Percentiles rank a stretch among this genome's conserved stretches.
These are phyloP conservation scores for Cystobasidium sp. DNA, from an alignment of 1,284 basidiomycete genomes.

Conservation along the genomic window DNA sequence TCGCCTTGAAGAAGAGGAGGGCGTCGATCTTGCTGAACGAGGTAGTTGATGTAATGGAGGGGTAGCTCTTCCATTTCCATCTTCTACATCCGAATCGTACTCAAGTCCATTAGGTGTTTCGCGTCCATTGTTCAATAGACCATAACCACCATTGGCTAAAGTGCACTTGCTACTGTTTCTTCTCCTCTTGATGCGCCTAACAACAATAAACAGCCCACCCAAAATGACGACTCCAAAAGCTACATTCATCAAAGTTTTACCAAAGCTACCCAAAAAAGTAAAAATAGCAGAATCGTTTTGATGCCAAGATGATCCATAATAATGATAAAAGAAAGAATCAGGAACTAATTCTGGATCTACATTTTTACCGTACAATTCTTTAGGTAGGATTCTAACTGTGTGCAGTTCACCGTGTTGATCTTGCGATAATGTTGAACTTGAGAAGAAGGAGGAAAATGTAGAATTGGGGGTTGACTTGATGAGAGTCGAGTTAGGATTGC, in stretches of 20 bases:
- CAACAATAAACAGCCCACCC: slow-evolving; percentile 59
- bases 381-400: slow-evolving; percentile 86
- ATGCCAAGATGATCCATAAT: slow-evolving; percentile 92
- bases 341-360: slow-evolving; percentile 80
- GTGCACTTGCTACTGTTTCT: not conserved
- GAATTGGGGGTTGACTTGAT: not conserved
- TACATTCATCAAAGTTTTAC: slow-evolving; percentile 81
- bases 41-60: not conserved
- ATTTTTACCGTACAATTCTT: slow-evolving; percentile 95
- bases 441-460: not conserved
- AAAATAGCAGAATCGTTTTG: slow-evolving; percentile 43
- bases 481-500: not conserved
- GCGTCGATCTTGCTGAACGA: not conserved
- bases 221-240: slow-evolving; percentile 72
- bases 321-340: slow-evolving; percentile 82
- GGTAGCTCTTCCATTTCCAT: slow-evolving; percentile 4
- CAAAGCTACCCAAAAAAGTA: slow-evolving; percentile 70
- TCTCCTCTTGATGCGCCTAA: slow-evolving; percentile 4
- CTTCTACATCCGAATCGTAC: slow-evolving; percentile 28
- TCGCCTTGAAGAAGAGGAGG: not conserved
- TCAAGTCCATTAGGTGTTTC: not conserved
- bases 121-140: not conserved
- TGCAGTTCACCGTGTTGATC: slow-evolving; percentile 57
- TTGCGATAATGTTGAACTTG: not conserved
- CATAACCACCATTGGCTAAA: not conserved